Percentiles rank a stretch among this genome's conserved stretches.
phyloP scores from a whole-genome alignment of 2,329 filamentous ascomycete genomes.

The Pestalotiopsis sp. region DNA sequence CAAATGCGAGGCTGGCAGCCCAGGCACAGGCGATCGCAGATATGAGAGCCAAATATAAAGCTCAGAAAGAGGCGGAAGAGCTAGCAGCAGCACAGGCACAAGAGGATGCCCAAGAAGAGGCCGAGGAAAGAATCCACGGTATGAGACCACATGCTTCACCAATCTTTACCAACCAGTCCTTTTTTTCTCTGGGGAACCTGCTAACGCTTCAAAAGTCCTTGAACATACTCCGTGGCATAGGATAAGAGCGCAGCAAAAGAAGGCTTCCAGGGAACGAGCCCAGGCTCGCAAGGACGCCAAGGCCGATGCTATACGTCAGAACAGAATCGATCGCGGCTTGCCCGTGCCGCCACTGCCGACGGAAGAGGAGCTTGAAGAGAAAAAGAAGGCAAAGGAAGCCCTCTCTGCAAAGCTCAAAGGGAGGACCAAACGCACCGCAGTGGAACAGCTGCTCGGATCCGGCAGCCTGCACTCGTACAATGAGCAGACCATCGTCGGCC shows the following conservation, averaged over 20 bases:
- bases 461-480: constrained; percentile 1
- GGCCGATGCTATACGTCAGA: neutral
- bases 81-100: neutral
- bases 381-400: neutral
- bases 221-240: neutral
- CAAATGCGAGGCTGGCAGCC: neutral
- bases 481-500: neutral
- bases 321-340: neutral
- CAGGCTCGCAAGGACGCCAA: neutral
- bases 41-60: neutral
- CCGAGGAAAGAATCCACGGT: neutral
- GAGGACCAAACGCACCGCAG: neutral
- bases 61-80: neutral
- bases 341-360: neutral
- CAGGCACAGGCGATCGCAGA: neutral
- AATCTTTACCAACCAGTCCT: neutral
- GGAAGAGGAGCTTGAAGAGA: neutral
- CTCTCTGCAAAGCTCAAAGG: constrained; percentile 5
- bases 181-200: neutral
- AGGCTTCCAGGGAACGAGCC: neutral
- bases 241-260: neutral
- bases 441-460: neutral
- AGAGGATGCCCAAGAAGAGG: neutral
- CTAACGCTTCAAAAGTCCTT: neutral
- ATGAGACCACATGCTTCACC: neutral